phyloP scores from a whole-genome alignment of 2,329 filamentous ascomycete species.

The Cucurbitaria berberidis region DNA sequence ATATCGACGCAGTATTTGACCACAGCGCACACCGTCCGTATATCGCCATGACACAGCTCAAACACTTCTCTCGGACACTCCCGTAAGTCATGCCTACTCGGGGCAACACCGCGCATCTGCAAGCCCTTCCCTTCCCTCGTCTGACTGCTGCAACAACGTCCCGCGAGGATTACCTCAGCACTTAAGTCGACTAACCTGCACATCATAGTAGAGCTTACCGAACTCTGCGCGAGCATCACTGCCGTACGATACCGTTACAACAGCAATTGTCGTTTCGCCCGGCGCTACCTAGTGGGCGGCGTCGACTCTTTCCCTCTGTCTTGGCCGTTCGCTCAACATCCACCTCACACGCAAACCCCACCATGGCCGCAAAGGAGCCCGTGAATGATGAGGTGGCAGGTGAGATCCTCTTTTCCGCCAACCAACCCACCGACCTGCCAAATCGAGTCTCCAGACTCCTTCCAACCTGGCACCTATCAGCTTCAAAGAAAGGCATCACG shows the following conservation, averaged over 20 bases:
- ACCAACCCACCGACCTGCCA: conserved; percentile 36
- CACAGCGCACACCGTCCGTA: not conserved
- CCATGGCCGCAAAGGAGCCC: not conserved
- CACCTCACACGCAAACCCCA: conserved; percentile 1
- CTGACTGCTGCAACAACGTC: conserved; percentile 18
- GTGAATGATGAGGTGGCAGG: not conserved
- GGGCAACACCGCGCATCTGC: conserved; percentile 22
- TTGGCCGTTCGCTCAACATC: conserved; percentile 12
- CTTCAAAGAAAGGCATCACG: conserved; percentile 32
- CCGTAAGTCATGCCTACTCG: conserved; percentile 31
- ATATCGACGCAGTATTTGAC: not conserved
- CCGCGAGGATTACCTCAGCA: conserved; percentile 35
- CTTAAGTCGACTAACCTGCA: conserved; percentile 27
- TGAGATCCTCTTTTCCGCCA: conserved; percentile 35
- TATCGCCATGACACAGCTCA: conserved; percentile 14
- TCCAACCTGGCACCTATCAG: conserved; percentile 32
- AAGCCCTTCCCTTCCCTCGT: conserved; percentile 22
- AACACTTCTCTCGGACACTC: conserved; percentile 22
- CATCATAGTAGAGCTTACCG: conserved; percentile 15
- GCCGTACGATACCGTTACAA: conserved; percentile 14
- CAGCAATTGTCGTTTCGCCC: not conserved
- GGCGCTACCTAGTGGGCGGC: not conserved
- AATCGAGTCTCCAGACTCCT: conserved; percentile 30
- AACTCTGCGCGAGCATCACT: conserved; percentile 8
- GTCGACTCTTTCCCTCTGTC: conserved; percentile 2